Conservation (phyloP, 2,329 filamentous ascomycete genomes). For the Colletotrichum tamarilloi region DNA sequence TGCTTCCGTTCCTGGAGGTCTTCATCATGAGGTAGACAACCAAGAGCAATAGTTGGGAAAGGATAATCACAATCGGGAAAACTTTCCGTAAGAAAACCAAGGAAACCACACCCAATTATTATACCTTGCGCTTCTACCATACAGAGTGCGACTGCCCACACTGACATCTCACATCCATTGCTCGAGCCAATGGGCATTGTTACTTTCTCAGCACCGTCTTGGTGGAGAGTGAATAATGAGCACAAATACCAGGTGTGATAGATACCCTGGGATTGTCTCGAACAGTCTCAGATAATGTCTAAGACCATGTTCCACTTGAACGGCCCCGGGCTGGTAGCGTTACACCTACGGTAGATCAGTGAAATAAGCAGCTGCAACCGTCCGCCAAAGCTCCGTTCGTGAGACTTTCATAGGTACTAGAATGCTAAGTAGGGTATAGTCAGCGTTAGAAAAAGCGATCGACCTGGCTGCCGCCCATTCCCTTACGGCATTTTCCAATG, state of each 20-base stretch:
- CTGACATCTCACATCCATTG: background rate
- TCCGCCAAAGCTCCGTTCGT: conserved; percentile 3
- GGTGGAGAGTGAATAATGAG: background rate
- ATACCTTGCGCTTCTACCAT: background rate
- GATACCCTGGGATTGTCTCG: background rate
- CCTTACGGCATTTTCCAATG: background rate
- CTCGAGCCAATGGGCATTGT: background rate
- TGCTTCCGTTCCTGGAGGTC: conserved; percentile 13
- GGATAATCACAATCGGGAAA: no score
- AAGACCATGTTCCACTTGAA: background rate
- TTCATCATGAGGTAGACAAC: conserved; percentile 5
- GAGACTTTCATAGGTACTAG: background rate
- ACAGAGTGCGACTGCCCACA: background rate
- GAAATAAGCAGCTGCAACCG: conserved; percentile 16
- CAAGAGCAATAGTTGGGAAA: background rate
- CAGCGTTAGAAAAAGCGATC: background rate
- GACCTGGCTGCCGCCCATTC: background rate
- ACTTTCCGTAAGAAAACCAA: no score
- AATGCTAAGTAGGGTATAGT: background rate
- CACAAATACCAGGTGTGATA: background rate
- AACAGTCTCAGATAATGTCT: conserved; percentile 30
- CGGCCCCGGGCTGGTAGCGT: background rate
- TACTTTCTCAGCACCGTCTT: background rate
- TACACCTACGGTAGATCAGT: background rate
- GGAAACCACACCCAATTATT: background rate